Conservation (phyloP, 2,329 filamentous ascomycete genomes). For the Sphaerulina vaccinii region DNA sequence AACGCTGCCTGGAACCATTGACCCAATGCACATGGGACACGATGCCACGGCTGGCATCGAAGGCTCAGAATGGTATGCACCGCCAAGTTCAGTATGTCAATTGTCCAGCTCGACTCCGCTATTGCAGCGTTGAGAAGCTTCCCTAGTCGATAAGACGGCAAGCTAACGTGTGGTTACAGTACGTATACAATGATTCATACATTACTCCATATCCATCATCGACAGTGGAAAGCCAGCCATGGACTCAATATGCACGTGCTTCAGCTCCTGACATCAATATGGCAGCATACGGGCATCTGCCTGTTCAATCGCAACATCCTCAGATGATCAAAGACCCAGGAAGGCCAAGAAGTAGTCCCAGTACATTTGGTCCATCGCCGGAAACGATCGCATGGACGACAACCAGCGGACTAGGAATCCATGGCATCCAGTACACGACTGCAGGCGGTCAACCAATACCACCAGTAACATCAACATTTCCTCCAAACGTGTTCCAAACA, state of each 20-base stretch:
- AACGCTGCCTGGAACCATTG: constrained; percentile 29
- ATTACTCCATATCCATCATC: constrained; percentile 38
- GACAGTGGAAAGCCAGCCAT: constrained; percentile 35
- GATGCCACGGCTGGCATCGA: constrained; percentile 27
- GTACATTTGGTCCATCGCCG: constrained; percentile 42
- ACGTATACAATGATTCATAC: constrained; percentile 36
- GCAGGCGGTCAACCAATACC: constrained; percentile 33
- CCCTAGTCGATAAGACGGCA: background rate
- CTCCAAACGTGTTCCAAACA: constrained; percentile 34
- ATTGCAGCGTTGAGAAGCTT: constrained; percentile 2
- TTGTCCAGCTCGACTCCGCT: background rate
- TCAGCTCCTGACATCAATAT: constrained; percentile 30
- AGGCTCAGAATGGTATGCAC: constrained; percentile 34
- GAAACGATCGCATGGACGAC: constrained; percentile 42
- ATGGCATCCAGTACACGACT: constrained; percentile 37
- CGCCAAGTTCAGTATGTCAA: constrained; percentile 32
- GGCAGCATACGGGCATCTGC: constrained; percentile 18
- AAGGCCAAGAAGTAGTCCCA: constrained; percentile 46
- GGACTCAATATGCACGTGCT: constrained; percentile 29
- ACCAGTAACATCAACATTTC: constrained; percentile 36
- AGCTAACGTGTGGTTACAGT: constrained; percentile 24
- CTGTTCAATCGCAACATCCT: constrained; percentile 21
- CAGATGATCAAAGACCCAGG: constrained; percentile 33
- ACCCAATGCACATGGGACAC: constrained; percentile 32
- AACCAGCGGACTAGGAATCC: constrained; percentile 42